Base-by-base conservation (phyloP, 495 filamentous ascomycete species). In the Trichoderma orchidacearum region DNA sequence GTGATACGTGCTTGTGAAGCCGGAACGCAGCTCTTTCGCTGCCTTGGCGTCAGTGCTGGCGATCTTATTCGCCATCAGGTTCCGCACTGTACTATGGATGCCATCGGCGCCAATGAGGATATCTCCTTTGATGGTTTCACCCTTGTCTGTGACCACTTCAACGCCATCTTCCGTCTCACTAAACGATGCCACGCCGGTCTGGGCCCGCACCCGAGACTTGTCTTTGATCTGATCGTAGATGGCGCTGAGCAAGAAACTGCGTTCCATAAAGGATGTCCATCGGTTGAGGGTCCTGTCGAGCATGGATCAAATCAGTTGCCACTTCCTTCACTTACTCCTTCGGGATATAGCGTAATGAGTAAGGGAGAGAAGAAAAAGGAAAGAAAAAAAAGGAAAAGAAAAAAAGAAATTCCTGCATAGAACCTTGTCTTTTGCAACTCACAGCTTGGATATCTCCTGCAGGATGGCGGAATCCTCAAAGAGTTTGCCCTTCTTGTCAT, bases 71-170 rank as follows among this genome's bases (percentile, higher is more conserved):
- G 63, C 66, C 59, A 64, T 23, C 9, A 61, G n/a, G 0, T 15
- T 15, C 11, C 63, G 58, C 7, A 63, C 30, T 17, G 59, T 58
- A 27, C 61, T 64, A 30, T 63, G 59, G 29, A 65, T 55, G 11
- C 63, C 63, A 23, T 65, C 61, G 0, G 63, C 54, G 0, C 45
- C 63, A 3, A 65, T n/a, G 1, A 65, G 54, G 13, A 64, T 56
- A 28, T 57, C 56, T 13, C 64, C 64, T 36, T 59, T 51, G 29
- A 62, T 54, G 48, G 9, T 59, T 45, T 64, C 54, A 5, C 60
- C 64, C 9, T 28, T 23, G 15, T 60, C 38, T 1, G 64, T 61
- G 2, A 29, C 45, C 6, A 66, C 60, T n/a, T 45, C 58, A 5
- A 66, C 29, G 17, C 64, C 62, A 6, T 50, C 6, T 0, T 64